A percentile compares a stretch with the other conserved stretches of the same genome.
Conservation (phyloP, 2,329 filamentous ascomycete genomes). For the Clarireedia monteithiana region DNA sequence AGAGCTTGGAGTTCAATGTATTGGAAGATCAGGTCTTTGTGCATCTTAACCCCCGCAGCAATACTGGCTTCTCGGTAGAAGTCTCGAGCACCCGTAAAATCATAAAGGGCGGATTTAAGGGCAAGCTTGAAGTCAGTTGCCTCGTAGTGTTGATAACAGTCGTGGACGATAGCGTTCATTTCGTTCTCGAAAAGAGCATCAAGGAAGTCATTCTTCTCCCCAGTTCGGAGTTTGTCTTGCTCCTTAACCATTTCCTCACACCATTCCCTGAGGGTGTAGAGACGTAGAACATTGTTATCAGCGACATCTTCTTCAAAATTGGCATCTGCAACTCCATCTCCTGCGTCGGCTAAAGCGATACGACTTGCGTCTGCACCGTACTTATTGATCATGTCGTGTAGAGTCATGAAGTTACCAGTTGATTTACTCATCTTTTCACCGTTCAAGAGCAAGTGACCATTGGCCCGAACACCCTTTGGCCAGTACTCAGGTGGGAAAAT, state of each 20-base stretch:
- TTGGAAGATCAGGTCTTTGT: slow-evolving; percentile 67
- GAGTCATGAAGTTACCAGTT: slow-evolving; percentile 93
- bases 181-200: slow-evolving; percentile 92
- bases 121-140: slow-evolving; percentile 77
- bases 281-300: slow-evolving; percentile 80
- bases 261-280: slow-evolving; percentile 81
- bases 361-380: slow-evolving; percentile 91
- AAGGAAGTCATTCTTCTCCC: slow-evolving; percentile 68
- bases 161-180: slow-evolving; percentile 73
- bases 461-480: slow-evolving; percentile 78
- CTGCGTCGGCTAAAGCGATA: slow-evolving; percentile 87
- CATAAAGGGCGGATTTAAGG: slow-evolving; percentile 81
- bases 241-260: slow-evolving; percentile 77
- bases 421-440: slow-evolving; percentile 99
- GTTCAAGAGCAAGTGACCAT: slow-evolving; percentile 90
- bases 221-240: slow-evolving; percentile 64
- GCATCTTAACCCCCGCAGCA: slow-evolving; percentile 75
- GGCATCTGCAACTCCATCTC: slow-evolving; percentile 88
- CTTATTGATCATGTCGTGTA: slow-evolving; percentile 78
- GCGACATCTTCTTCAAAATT: slow-evolving; percentile 97
- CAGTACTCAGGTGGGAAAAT: slow-evolving; percentile 84
- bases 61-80: slow-evolving; percentile 80
- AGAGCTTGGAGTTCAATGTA: slow-evolving; percentile 85
- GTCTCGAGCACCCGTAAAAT: slow-evolving; percentile 81
- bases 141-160: slow-evolving; percentile 72